phyloP scores from a whole-genome alignment of 208 protist genomes.

The Leishmania tropica region DNA sequence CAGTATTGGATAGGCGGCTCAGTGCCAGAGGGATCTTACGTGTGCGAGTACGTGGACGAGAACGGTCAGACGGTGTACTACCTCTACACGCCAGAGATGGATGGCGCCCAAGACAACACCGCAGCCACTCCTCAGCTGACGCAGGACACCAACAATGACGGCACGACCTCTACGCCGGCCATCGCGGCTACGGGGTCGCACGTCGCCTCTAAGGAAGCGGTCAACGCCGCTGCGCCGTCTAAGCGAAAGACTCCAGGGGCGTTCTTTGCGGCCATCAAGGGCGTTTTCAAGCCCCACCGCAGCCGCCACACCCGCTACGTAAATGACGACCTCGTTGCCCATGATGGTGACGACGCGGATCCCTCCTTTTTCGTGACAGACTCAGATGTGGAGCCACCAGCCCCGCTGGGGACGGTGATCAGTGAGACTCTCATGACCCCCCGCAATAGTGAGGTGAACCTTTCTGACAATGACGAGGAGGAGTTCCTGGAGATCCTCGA shows the following conservation, averaged over 20 bases:
- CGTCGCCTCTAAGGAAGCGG: slow-evolving; percentile 10
- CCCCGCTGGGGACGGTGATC: background rate
- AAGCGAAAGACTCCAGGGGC: slow-evolving; percentile 17
- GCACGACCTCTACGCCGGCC: slow-evolving; percentile 4
- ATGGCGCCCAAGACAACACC: slow-evolving; percentile 1
- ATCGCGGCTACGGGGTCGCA: slow-evolving; percentile 13
- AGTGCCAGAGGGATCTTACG: slow-evolving; percentile 16
- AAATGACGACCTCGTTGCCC: slow-evolving; percentile 16
- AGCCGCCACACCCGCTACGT: background rate
- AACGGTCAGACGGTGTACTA: slow-evolving; percentile 43
- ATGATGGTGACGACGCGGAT: slow-evolving; percentile 9
- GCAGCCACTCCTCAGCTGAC: background rate
- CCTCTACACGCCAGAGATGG: slow-evolving; percentile 26
- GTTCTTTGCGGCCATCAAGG: slow-evolving; percentile 22
- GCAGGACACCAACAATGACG: background rate
- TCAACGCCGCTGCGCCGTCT: background rate
- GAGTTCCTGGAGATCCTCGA: slow-evolving; percentile 24
- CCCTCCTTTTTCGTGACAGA: background rate
- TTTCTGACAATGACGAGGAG: slow-evolving; percentile 14
- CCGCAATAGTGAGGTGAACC: background rate
- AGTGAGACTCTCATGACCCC: background rate
- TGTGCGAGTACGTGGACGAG: slow-evolving; percentile 46
- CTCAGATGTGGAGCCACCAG: background rate
- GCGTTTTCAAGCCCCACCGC: slow-evolving; percentile 22
- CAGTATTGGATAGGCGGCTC: background rate